Evolutionary conservation across 139 green algal species (phyloP).

Genomic region (Asterochloris sp.): DNA sequence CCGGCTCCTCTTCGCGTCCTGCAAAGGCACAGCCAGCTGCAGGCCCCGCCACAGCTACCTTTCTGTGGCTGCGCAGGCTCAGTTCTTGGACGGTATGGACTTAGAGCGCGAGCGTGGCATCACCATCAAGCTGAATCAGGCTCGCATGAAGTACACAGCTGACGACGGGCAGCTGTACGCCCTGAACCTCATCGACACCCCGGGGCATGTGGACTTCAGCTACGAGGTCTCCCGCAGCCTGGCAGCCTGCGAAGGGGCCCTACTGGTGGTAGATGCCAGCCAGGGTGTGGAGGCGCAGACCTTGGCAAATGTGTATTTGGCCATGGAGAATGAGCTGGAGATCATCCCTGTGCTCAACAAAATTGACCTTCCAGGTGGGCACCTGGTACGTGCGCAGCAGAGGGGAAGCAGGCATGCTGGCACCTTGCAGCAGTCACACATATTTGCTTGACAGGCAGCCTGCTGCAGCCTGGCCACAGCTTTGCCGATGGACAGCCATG

Average conservation of each 20-base stretch:
- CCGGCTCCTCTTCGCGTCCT: too few relatives aligned
- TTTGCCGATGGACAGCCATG: not conserved
- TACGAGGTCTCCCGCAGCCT: constrained; percentile 91
- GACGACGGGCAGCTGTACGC: constrained; percentile 58
- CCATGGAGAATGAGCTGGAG: constrained; percentile 95
- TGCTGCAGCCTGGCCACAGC: not conserved
- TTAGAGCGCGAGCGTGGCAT: constrained; percentile 82
- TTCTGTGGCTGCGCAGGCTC: constrained; percentile 51
- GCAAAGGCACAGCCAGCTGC: too few relatives aligned
- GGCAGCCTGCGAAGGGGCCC: constrained; percentile 92
- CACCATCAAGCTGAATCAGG: constrained; percentile 95
- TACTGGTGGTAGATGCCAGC: constrained; percentile 95
- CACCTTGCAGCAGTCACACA: not conserved
- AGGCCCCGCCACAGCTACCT: too few relatives aligned
- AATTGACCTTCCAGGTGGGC: constrained; percentile 90
- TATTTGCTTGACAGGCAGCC: not conserved
- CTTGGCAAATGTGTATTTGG: constrained; percentile 97
- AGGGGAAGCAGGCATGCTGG: not conserved
- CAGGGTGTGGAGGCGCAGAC: constrained; percentile 99
- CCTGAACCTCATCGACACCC: constrained; percentile 91
- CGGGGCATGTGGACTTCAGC: constrained; percentile 87
- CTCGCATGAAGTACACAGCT: constrained; percentile 87
- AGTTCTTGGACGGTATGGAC: constrained; percentile 92
- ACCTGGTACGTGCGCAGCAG: not conserved
- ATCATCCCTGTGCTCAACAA: constrained; percentile 97